These are phyloP conservation scores for Backusella australiensis DNA, from an alignment of 192 early-diverging fungal species.

Conservation along the genomic window DNA sequence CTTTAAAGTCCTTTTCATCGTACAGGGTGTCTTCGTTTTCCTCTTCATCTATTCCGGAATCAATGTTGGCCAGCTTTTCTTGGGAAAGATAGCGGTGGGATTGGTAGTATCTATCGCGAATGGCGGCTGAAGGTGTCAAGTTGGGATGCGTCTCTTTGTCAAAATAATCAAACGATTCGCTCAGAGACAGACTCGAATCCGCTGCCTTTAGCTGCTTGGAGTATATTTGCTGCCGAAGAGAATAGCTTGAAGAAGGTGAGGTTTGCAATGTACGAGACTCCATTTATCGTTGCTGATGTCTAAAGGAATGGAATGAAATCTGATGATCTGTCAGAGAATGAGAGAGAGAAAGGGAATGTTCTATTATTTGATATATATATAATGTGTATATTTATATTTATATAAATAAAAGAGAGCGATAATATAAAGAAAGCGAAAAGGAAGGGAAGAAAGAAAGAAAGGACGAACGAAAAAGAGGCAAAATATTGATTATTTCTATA, in stretches of 20 bases:
- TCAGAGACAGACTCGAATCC: not conserved
- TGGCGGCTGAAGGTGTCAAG: conserved; percentile 26
- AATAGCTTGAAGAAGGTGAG: not conserved
- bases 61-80: not conserved
- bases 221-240: not conserved
- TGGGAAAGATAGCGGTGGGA: conserved; percentile 10
- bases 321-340: not conserved
- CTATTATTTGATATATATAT: too few relatives aligned
- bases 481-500: not conserved
- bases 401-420: too few relatives aligned
- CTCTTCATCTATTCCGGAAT: not conserved
- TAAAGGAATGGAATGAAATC: not conserved
- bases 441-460: not conserved
- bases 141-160: not conserved
- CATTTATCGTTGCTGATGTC: not conserved
- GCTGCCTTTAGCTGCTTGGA: not conserved
- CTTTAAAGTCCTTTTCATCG: conserved; percentile 9
- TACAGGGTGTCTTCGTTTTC: not conserved
- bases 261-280: not conserved
- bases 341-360: not conserved
- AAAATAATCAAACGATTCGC: not conserved
- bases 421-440: not conserved
- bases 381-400: too few relatives aligned
- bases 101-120: conserved; percentile 32
- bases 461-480: not conserved